A percentile compares a stretch with the other conserved stretches of the same genome.
phyloP scores from a whole-genome alignment of 331 rosid genomes.

The Stylosanthes scabra region DNA sequence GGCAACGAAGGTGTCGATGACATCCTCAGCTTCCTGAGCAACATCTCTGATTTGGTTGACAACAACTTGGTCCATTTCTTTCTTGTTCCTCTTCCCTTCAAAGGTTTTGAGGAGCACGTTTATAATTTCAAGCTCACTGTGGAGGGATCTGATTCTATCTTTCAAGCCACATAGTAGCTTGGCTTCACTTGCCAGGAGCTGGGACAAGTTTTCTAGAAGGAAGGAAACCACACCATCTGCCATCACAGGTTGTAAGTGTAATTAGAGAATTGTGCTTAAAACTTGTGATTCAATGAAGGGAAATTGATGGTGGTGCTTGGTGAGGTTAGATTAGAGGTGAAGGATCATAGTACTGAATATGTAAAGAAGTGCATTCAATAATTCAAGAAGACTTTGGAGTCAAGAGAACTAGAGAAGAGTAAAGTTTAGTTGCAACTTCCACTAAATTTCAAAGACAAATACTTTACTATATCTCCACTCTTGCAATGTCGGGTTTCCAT shows the following conservation, averaged over 20 bases:
- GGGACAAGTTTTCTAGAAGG: slow-evolving; percentile 26
- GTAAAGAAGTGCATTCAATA: neutral
- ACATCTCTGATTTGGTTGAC: neutral
- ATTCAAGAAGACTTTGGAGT: neutral
- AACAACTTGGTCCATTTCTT: neutral
- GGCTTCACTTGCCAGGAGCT: slow-evolving; percentile 17
- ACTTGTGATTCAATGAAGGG: neutral
- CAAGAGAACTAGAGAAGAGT: neutral
- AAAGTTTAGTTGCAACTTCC: neutral
- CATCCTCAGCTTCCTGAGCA: slow-evolving; percentile 23
- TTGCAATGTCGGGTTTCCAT: too few relatives aligned
- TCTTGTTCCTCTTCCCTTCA: neutral
- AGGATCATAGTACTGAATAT: neutral
- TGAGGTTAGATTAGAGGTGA: neutral
- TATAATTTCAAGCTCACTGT: neutral
- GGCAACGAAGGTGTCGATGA: slow-evolving; percentile 1
- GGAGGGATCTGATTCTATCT: slow-evolving; percentile 15
- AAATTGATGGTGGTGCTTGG: neutral
- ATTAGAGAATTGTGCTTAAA: neutral
- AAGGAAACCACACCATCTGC: slow-evolving; percentile 29
- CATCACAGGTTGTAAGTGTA: slow-evolving; percentile 1
- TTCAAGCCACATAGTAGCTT: slow-evolving; percentile 25
- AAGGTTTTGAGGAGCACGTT: neutral
- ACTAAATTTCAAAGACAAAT: too few relatives aligned
- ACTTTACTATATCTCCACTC: too few relatives aligned